Percentiles rank a stretch among this genome's conserved stretches.
Evolutionary conservation across 2,329 filamentous ascomycete genomes (phyloP).

Genomic region (Ophiostoma ips): DNA sequence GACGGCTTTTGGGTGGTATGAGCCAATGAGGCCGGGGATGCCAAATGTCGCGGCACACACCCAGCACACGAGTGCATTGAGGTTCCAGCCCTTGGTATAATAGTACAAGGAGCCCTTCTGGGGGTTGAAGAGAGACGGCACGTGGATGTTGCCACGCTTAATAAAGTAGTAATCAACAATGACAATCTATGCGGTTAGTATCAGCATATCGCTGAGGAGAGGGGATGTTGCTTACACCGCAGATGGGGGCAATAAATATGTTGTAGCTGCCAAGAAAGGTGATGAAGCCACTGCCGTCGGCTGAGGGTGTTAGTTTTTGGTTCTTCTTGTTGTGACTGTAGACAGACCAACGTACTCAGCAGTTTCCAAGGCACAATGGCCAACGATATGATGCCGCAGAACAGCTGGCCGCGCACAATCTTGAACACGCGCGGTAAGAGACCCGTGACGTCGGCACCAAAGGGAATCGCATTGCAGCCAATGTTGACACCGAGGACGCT

Average conservation of each 20-base stretch:
- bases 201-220: not conserved
- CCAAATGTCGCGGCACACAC: slow-evolving; percentile 21
- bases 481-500: slow-evolving; percentile 14
- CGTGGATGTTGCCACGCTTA: slow-evolving; percentile 10
- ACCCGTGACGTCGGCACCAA: slow-evolving; percentile 22
- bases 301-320: not conserved
- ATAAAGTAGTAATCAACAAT: slow-evolving; percentile 15
- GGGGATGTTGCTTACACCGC: not conserved
- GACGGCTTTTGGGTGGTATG: slow-evolving; percentile 19
- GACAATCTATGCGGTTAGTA: not conserved
- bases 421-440: slow-evolving; percentile 22
- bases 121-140: slow-evolving; percentile 6
- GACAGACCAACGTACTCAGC: not conserved
- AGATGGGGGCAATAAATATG: slow-evolving; percentile 14
- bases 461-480: slow-evolving; percentile 23
- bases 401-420: slow-evolving; percentile 21
- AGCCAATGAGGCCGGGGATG: slow-evolving; percentile 22
- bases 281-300: slow-evolving; percentile 7
- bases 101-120: slow-evolving; percentile 13
- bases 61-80: slow-evolving; percentile 21
- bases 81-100: slow-evolving; percentile 21
- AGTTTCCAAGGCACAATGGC: slow-evolving; percentile 15
- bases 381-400: slow-evolving; percentile 12
- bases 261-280: slow-evolving; percentile 15
- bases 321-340: slow-evolving; percentile 4